Evolutionary conservation across 2,329 filamentous ascomycete genomes (phyloP), one percentile per base, ranked within the genome.

Genomic region (Monilinia vaccinii-corymbosi): DNA sequence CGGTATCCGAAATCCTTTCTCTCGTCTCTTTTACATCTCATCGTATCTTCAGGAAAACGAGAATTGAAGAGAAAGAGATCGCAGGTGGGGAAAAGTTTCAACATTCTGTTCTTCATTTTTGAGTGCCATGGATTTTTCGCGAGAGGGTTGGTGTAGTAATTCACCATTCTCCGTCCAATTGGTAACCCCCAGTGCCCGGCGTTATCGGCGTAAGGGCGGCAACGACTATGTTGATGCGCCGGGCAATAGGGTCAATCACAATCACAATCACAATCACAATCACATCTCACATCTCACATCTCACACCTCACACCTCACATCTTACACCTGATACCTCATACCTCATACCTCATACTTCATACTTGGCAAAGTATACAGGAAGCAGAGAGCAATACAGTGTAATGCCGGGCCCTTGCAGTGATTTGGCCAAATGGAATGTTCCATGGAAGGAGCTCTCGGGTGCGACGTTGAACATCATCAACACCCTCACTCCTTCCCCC

Each of bases 141-240:
- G 56, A 52, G 40, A 55, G 55, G 57, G 49, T 60, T 60, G 23
- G 57, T 60, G 49, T 55, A 60, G 28, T 53, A 56, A 56, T 56
- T 56, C 31, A 42, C 40, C 45, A 50, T 55, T 47, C 50, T 46
- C 40, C 50, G 32, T 60, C 49, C 40, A 32, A 55, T 60, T 52
- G 57, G 49, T 47, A n/a, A n/a, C n/a, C n/a, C n/a, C n/a, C n/a
- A n/a, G n/a, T n/a, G n/a, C n/a, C n/a, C n/a, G n/a, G n/a, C n/a
- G n/a, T n/a, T n/a, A n/a, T n/a, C n/a, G n/a, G n/a, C n/a, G n/a
- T n/a, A n/a, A n/a, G n/a, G n/a, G n/a, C n/a, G n/a, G n/a, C n/a
- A n/a, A n/a, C n/a, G n/a, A n/a, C n/a, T n/a, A n/a, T n/a, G n/a
- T n/a, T n/a, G n/a, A n/a, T n/a, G n/a, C n/a, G n/a, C n/a, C n/a